A percentile compares a stretch with the other conserved stretches of the same genome.
phyloP scores from a whole-genome alignment of 331 rosid species.

The Acacia pycnantha region DNA sequence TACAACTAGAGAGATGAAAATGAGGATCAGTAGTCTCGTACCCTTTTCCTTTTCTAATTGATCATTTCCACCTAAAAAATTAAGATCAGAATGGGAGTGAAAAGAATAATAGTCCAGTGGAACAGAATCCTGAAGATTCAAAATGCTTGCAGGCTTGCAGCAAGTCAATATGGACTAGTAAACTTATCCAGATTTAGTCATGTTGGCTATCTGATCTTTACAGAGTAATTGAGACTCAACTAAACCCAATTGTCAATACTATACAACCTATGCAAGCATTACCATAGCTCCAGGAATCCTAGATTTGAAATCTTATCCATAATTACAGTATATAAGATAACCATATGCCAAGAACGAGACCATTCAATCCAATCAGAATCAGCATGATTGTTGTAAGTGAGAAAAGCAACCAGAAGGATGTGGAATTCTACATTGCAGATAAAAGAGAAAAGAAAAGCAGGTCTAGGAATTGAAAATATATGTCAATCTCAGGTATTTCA shows the following conservation, averaged over 20 bases:
- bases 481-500: constrained; percentile 5
- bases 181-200: background rate
- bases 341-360: constrained; percentile 10
- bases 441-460: background rate
- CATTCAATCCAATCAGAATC: background rate
- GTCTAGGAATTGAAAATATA: background rate
- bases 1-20: background rate
- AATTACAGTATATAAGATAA: background rate
- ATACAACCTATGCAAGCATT: background rate
- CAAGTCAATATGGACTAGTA: constrained; percentile 2
- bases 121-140: background rate
- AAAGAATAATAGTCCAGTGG: background rate
- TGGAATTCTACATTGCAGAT: background rate
- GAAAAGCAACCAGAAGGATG: background rate
- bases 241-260: background rate
- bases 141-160: background rate
- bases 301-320: background rate
- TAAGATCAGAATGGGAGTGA: background rate
- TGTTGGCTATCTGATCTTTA: constrained; percentile 2
- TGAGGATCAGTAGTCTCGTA: background rate
- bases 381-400: background rate
- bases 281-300: background rate
- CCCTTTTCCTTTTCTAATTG: background rate
- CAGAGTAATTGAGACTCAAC: background rate
- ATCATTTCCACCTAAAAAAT: background rate